Evolutionary conservation across 345 rosid species (phyloP), one percentile per base, ranked within the genome.

Genomic region (Populus davidiana): DNA sequence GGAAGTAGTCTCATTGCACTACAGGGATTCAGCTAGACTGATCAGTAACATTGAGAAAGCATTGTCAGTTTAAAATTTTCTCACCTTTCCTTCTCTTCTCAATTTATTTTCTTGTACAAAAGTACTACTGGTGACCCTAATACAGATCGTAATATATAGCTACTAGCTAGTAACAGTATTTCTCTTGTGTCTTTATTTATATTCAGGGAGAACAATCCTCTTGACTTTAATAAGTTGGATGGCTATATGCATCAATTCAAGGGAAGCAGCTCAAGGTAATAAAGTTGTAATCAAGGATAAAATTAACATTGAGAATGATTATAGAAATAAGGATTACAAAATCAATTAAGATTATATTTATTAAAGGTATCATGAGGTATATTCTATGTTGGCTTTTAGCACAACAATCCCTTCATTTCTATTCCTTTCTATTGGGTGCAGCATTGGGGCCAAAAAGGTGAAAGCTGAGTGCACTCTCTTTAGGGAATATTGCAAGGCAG

Each of bases 391-490:
- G 69, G 86, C 54, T 67, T 66, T 82, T 82, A 64, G 63, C 67
- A 52, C 65, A 71, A 69, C 82, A 80, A 61, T 67, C 72, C 21
- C 33, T 78, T 43, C 36, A 16, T 44, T 21, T 78, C 52, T 73
- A 64, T 67, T 80, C 61, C 67, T 71, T 71, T 17, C 67, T 71
- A 74, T 67, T 86, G 74, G 75, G 65, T 82, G 78, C 88, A 95
- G 99, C 91, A 93, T 95, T 87, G 99, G 99, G 63, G 99, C 98
- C 61, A 90, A 89, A 83, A 95, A 90, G 88, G 97, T 95, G 85
- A 93, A 93, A 84, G 91, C 94, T 79, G 94, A 90, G 88, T 86
- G 94, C 92, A 85, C 97, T 66, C 81, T 78, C 78, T 90, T 93
- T 70, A 85, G 91, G 82, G 99, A 93, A 89, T 90, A 90, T 83